Conservation (phyloP, 768 basidiomycete genomes). For the Russula lepida region DNA sequence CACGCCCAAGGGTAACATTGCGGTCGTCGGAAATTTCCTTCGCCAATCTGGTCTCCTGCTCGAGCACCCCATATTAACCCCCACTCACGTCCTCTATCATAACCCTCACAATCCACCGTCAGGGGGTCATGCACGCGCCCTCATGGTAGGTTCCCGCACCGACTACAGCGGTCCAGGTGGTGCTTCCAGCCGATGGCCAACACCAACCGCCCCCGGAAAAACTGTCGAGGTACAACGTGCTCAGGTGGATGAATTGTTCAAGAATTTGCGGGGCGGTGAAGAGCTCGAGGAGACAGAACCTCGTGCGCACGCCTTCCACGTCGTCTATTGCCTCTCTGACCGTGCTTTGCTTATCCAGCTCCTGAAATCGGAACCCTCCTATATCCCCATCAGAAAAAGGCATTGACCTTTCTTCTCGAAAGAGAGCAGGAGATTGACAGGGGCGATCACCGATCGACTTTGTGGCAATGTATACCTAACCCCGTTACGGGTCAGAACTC, state of each 20-base stretch:
- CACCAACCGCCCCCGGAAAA: constrained; percentile 52
- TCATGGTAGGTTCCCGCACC: constrained; percentile 35
- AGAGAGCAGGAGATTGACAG: constrained; percentile 62
- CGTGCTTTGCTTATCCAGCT: constrained; percentile 33
- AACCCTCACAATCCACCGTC: constrained; percentile 87
- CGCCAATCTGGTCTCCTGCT: constrained; percentile 60
- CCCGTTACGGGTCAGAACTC: constrained; percentile 37
- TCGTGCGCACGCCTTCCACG: constrained; percentile 41
- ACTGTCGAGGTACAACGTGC: constrained; percentile 86
- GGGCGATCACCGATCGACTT: constrained; percentile 57
- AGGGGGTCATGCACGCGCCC: constrained; percentile 47
- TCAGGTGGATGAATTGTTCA: constrained; percentile 92
- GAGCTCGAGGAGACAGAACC: constrained; percentile 83
- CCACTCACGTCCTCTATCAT: constrained; percentile 54
- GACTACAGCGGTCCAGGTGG: constrained; percentile 36
- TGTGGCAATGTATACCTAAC: constrained; percentile 58
- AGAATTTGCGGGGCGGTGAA: constrained; percentile 77
- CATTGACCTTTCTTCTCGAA: constrained; percentile 89
- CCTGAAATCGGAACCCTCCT: constrained; percentile 73
- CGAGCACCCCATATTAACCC: constrained; percentile 65
- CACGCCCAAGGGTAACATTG: constrained; percentile 90
- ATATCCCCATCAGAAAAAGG: constrained; percentile 98
- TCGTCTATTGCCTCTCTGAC: constrained; percentile 17
- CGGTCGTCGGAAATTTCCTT: constrained; percentile 70
- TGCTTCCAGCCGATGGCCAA: constrained; percentile 43